Evolutionary conservation across 2,329 filamentous ascomycete genomes (phyloP).

Genomic region (Trichophyton verrucosum): DNA sequence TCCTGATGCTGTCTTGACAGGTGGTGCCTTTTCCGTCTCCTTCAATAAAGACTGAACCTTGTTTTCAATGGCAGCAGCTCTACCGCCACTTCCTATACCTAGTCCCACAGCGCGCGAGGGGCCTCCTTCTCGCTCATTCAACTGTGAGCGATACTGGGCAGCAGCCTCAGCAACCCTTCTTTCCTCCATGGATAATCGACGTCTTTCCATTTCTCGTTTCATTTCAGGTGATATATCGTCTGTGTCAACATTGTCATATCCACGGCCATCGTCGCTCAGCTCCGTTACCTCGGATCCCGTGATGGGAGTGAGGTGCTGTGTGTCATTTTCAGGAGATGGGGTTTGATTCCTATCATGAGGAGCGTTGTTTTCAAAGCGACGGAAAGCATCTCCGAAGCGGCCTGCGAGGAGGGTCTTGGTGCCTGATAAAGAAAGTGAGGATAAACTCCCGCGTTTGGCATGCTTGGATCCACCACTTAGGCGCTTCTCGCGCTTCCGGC

Average conservation of each 20-base stretch:
- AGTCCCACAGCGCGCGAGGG: constrained; percentile 24
- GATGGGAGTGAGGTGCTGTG: constrained; percentile 51
- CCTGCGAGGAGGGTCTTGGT: constrained; percentile 76
- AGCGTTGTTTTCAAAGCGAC: constrained; percentile 62
- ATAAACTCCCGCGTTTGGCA: constrained; percentile 60
- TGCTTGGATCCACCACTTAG: constrained; percentile 48
- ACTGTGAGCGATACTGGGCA: constrained; percentile 68
- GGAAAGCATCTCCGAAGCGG: constrained; percentile 87
- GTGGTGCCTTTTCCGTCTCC: constrained; percentile 54
- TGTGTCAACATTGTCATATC: constrained; percentile 43
- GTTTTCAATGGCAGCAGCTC: constrained; percentile 79
- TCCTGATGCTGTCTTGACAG: constrained; percentile 64
- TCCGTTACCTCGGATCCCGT: constrained; percentile 64
- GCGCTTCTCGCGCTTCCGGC: constrained; percentile 44
- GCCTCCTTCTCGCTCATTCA: constrained; percentile 49
- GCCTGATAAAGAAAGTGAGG: constrained; percentile 53
- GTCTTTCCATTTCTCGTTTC: constrained; percentile 75
- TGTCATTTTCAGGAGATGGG: constrained; percentile 35
- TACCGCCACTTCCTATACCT: constrained; percentile 39
- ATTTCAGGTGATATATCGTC: constrained; percentile 75
- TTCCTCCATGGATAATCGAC: constrained; percentile 74
- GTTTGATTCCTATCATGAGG: constrained; percentile 30
- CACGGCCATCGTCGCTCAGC: constrained; percentile 54
- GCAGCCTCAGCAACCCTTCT: constrained; percentile 77
- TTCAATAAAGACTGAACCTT: constrained; percentile 75